Base-by-base conservation (phyloP, 495 filamentous ascomycete genomes). In the Xylaria curta region DNA sequence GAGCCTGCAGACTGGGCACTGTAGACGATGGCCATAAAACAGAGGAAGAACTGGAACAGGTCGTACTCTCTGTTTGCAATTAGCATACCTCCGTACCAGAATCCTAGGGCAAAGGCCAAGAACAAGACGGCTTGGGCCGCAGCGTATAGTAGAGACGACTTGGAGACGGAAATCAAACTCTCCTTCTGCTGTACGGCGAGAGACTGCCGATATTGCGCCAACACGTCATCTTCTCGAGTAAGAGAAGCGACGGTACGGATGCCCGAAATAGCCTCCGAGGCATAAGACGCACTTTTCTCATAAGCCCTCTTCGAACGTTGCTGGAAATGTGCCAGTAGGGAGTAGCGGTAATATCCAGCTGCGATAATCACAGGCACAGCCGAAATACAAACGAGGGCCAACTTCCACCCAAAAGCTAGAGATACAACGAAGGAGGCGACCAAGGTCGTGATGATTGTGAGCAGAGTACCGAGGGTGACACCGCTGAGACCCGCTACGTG, bases 201-300 rank as follows among this genome's bases (percentile, higher is more conserved):
- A 72, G 92, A 89, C 3, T 79, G 71, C 66, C 90, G 91, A 79
- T 98, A 99, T 40, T 89, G 83, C 26, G 81, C 68, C 79, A 91
- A 87, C 4, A 99, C 94, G 76, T 97, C 93, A 0, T 83, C 77
- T 80, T 98, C 95, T 49, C 94, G 87, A 1, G 94, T 96, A 42
- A 98, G 85, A 33, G 91, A 91, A n/a, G 95, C 95, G 28, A 98
- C 94, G 31, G 95, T 98, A 36, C 94, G 92, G 76, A 97, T 97
- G 19, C 94, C 93, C 6, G 90, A 91, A 47, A 94, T 95, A 40
- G 94, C 94, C 77, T 98, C 95, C 71, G 95, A 97, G 28, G 95
- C 95, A 75, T 92, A 96, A 70, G 87, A 90, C 46, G 93, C 93
- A 62, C 91, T 92, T 15, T 86, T 82, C 76, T 93, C 91, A 72